phyloP scores from a whole-genome alignment of 495 filamentous ascomycete species.

The Talaromyces wortmannii region DNA sequence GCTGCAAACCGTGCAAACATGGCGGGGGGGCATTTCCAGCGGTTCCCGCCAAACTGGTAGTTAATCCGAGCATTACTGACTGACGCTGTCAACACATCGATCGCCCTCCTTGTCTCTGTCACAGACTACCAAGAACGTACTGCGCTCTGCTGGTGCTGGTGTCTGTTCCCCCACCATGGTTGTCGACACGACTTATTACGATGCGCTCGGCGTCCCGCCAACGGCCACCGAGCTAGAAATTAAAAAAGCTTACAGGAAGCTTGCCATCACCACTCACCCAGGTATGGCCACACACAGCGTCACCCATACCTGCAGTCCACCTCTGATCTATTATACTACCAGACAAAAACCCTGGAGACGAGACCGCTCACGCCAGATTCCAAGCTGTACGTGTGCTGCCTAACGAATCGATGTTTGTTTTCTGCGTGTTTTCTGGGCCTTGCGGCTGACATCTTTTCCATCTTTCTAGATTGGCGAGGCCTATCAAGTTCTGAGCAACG shows the following conservation, averaged over 20 bases:
- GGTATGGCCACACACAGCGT: slow-evolving; percentile 26
- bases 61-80: background rate
- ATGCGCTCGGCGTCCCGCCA: slow-evolving; percentile 79
- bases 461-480: slow-evolving; percentile 75
- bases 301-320: no score
- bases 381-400: slow-evolving; percentile 55
- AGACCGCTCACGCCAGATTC: slow-evolving; percentile 87
- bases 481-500: slow-evolving; percentile 91
- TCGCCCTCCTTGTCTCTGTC: background rate
- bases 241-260: slow-evolving; percentile 98
- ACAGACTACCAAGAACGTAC: no score
- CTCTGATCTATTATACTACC: background rate
- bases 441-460: background rate
- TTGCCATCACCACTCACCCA: slow-evolving; percentile 77
- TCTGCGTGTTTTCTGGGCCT: no score
- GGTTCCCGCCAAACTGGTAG: background rate
- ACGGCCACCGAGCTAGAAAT: slow-evolving; percentile 93
- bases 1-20: slow-evolving; percentile 4
- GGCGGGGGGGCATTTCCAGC: slow-evolving; percentile 2
- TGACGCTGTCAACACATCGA: background rate
- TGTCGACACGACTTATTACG: slow-evolving; percentile 83
- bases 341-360: slow-evolving; percentile 99
- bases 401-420: background rate
- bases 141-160: no score
- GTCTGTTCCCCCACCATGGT: slow-evolving; percentile 49